Conservation (phyloP, 768 basidiomycete genomes). For the Galerina sulciceps region DNA sequence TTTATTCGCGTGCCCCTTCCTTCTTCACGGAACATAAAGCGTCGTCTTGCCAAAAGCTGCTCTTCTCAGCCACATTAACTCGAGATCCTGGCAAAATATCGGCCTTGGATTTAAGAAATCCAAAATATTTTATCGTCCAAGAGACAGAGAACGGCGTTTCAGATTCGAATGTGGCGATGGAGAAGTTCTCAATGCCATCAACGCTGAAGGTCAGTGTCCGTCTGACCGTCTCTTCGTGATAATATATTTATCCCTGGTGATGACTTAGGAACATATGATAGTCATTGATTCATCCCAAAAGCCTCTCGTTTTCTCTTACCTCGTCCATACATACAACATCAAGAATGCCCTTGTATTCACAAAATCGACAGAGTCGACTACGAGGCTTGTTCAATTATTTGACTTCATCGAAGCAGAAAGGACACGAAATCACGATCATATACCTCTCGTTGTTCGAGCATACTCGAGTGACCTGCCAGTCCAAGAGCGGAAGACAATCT, state of each 20-base stretch:
- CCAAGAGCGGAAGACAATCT: slow-evolving; percentile 72
- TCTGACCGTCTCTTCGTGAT: not conserved
- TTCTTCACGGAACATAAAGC: slow-evolving; percentile 62
- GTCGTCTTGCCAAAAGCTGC: slow-evolving; percentile 87
- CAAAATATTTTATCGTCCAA: slow-evolving; percentile 90
- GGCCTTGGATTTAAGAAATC: slow-evolving; percentile 73
- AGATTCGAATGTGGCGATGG: slow-evolving; percentile 57
- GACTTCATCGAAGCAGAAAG: slow-evolving; percentile 73
- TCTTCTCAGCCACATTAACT: slow-evolving; percentile 96
- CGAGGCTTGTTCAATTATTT: slow-evolving; percentile 80
- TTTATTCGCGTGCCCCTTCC: slow-evolving; percentile 42
- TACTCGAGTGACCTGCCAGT: slow-evolving; percentile 88
- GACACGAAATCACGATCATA: slow-evolving; percentile 17
- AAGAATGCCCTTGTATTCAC: slow-evolving; percentile 89
- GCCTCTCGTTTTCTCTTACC: slow-evolving; percentile 87
- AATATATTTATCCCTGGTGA: not conserved
- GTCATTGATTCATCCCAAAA: slow-evolving; percentile 80
- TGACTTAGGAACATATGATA: slow-evolving; percentile 82
- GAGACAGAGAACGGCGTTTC: slow-evolving; percentile 41
- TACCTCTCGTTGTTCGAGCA: slow-evolving; percentile 54
- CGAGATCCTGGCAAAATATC: slow-evolving; percentile 93
- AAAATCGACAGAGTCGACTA: slow-evolving; percentile 93
- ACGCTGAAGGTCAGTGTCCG: slow-evolving; percentile 63
- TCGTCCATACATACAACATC: slow-evolving; percentile 67
- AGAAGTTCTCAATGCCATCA: slow-evolving; percentile 81